Conservation (phyloP, 2,329 filamentous ascomycete species). For the Hypoxylon sp. region DNA sequence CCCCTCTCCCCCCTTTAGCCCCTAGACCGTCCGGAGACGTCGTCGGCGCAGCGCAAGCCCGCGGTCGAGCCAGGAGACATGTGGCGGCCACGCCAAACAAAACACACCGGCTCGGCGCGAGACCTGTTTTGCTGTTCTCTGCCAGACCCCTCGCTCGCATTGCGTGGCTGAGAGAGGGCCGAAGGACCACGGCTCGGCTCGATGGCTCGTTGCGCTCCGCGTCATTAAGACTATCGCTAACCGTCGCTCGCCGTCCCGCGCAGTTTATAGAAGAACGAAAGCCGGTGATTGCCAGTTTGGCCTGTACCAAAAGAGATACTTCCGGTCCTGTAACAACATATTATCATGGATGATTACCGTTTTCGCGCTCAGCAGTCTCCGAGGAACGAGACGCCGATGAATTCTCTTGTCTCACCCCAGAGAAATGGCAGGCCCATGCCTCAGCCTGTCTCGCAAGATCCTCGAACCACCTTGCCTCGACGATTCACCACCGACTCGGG, state of each 20-base stretch:
- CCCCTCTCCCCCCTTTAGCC: slow-evolving; percentile 13
- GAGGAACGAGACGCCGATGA: slow-evolving; percentile 77
- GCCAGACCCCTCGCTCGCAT: slow-evolving; percentile 19
- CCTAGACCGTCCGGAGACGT: slow-evolving; percentile 33
- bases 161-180: slow-evolving; percentile 10
- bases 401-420: slow-evolving; percentile 76
- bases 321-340: slow-evolving; percentile 49
- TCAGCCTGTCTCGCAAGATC: slow-evolving; percentile 69
- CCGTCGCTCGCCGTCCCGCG: slow-evolving; percentile 23
- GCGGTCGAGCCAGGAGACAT: slow-evolving; percentile 28
- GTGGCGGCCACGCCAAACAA: slow-evolving; percentile 23
- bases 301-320: slow-evolving; percentile 55
- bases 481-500: slow-evolving; percentile 94
- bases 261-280: slow-evolving; percentile 50
- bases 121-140: slow-evolving; percentile 12
- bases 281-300: slow-evolving; percentile 45
- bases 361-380: slow-evolving; percentile 81
- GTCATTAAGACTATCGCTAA: slow-evolving; percentile 25
- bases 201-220: slow-evolving; percentile 21
- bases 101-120: slow-evolving; percentile 28
- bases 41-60: slow-evolving; percentile 37
- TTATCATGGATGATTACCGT: slow-evolving; percentile 79
- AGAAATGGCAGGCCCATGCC: slow-evolving; percentile 72
- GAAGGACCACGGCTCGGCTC: too few relatives aligned
- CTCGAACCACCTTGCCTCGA: slow-evolving; percentile 80